These are phyloP conservation scores for Escovopsis sp. DNA, from an alignment of 2,329 filamentous ascomycete genomes.

Conservation along the genomic window DNA sequence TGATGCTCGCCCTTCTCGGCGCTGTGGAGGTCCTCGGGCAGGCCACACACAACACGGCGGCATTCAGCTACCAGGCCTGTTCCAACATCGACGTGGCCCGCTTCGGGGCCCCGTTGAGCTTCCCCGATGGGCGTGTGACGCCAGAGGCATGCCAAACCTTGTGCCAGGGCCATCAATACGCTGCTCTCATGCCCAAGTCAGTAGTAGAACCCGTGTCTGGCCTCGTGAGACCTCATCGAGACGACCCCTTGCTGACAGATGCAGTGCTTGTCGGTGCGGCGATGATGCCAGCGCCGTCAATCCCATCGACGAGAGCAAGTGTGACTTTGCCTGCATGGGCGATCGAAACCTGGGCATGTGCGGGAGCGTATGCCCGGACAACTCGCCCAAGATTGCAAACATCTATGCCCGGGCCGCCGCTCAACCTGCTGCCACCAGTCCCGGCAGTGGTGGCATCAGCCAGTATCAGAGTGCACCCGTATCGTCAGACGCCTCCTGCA, in stretches of 20 bases:
- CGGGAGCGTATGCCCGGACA: conserved; percentile 16
- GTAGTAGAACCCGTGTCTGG: conserved; percentile 3
- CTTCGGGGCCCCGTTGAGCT: conserved; percentile 11
- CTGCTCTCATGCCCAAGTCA: conserved; percentile 18
- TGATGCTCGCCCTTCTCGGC: conserved; percentile 11
- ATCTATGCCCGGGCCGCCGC: conserved; percentile 14
- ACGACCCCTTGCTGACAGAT: not conserved
- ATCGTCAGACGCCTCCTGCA: conserved; percentile 2
- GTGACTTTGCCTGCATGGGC: conserved; percentile 17
- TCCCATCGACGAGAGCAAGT: conserved; percentile 14
- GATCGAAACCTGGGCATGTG: conserved; percentile 17
- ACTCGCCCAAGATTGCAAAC: conserved; percentile 15
- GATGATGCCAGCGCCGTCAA: conserved; percentile 16
- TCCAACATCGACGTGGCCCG: conserved; percentile 13
- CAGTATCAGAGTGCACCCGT: conserved; percentile 2
- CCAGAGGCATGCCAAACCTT: conserved; percentile 15
- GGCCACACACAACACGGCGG: conserved; percentile 8
- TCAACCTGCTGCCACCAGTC: not conserved
- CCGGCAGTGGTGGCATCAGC: no score
- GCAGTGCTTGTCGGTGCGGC: conserved; percentile 21
- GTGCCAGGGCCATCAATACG: conserved; percentile 14
- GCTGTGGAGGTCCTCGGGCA: conserved; percentile 8
- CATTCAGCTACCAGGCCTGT: conserved; percentile 15
- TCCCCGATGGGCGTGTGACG: conserved; percentile 10
- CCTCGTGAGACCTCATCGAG: not conserved